A percentile compares a stretch with the other conserved stretches of the same genome.
phyloP scores from a whole-genome alignment of 148 eudicot species.

The Rhododendron vialii region DNA sequence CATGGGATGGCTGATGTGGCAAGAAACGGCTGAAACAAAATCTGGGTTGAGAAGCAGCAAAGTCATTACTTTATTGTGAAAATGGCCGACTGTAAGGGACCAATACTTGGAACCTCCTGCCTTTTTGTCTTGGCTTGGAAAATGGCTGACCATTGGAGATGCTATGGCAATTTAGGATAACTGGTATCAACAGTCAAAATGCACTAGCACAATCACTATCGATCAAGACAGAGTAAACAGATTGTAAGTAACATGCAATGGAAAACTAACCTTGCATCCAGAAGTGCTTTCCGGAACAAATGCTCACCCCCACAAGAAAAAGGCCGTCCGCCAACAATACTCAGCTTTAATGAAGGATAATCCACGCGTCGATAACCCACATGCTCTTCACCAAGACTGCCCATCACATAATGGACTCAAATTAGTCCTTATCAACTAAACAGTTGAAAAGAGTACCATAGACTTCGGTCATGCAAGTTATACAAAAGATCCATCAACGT shows the following conservation, averaged over 20 bases:
- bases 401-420: conserved; percentile 11
- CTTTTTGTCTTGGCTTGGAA: not conserved
- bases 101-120: not conserved
- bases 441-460: not conserved
- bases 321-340: conserved; percentile 93
- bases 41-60: not conserved
- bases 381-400: conserved; percentile 80
- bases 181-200: not conserved
- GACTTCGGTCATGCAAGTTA: not conserved
- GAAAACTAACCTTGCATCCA: conserved; percentile 50
- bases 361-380: conserved; percentile 72
- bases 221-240: not conserved
- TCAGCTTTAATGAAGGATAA: conserved; percentile 61
- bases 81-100: not conserved
- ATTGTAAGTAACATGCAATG: not conserved
- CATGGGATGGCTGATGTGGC: not conserved
- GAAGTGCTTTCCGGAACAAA: conserved; percentile 56
- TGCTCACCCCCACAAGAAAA: conserved; percentile 73
- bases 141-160: not conserved
- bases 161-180: not conserved
- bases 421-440: not conserved
- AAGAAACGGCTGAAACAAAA: not conserved
- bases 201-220: not conserved
- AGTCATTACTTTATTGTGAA: not conserved
- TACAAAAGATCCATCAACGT: not conserved